Base-by-base conservation (phyloP, 225 moss, liverwort and hornwort genomes). In the Bryum argenteum region DNA sequence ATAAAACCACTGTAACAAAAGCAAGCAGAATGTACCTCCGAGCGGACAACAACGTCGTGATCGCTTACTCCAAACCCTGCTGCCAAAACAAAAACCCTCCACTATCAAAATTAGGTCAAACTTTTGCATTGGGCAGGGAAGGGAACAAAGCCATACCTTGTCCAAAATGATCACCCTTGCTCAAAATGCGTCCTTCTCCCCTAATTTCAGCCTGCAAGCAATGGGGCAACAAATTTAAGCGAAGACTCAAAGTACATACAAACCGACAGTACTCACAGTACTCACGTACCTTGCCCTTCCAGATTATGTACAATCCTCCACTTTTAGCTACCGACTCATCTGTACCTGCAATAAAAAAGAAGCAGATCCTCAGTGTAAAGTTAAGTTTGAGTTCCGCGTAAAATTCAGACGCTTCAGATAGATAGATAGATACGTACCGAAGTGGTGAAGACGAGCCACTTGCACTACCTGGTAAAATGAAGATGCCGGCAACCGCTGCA, bases 221-320 rank as follows among this genome's bases (percentile, higher is more conserved):
- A 6, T 28, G 33, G 4, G 9, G 9, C 0, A 56, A 43, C 20
- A 16, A 23, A 43, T 57, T 48, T 1, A 48, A 48, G 16, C 1
- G 6, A 74, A 65, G 21, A 39, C 69, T 45, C 21, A 33, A 33
- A 33, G 33, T 33, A 33, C 33, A 5, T 6, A 33, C 33, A 33
- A 33, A 4, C 33, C 2, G 33, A 33, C 33, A 33, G 33, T 33
- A 59, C 53, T 70, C 20, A 9, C 65, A 63, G 55, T 50, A 21
- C 15, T 67, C 54, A 56, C 66, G 40, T 77, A 90, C 94, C 89
- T 90, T 76, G 70, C 94, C 94, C 63, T 84, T 81, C 82, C 82
- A 87, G 63, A 94, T 78, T 58, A 94, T 84, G 71, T 87, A 90
- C 59, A 94, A 72, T 53, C 91, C 87, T 83, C 79, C 88, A 57